Base-by-base conservation (phyloP, 192 early-diverging fungal genomes). In the Coemansia asiatica region DNA sequence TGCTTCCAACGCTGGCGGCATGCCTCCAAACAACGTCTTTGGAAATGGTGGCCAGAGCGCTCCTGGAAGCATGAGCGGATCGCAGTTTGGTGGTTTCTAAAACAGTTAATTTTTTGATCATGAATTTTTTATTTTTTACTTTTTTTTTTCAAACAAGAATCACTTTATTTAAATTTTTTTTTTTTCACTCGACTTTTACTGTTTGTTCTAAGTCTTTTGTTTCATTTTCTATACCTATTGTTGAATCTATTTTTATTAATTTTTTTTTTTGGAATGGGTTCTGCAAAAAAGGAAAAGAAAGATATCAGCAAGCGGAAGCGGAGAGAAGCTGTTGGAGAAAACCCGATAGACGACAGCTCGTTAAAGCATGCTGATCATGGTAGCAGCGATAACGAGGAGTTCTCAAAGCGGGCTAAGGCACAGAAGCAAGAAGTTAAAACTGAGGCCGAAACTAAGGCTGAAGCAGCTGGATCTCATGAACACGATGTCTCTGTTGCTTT, bases 11-110 rank as follows among this genome's bases (percentile, higher is more conserved):
- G 36, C 57, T 26, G 63, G 54, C 4, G 54, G 54, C 54, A 53
- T 53, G 50, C 22, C 63, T 23, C 69, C 61, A 33, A 33, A 33
- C 22, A 64, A 58, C 47, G 48, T 54, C 63, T 81, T 76, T 60
- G 38, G 61, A 8, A 67, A 65, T 2, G 66, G 63, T 35, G 48
- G n/a, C 7, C 35, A 5, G 50, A 66, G 56, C 55, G 65, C 13
- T 47, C 65, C 51, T 46, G 58, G 31, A 61, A 66, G 40, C 75
- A 72, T 53, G 59, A 80, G 50, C 62, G 65, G 61, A 15, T 67
- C 72, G 19, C 72, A 69, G 26, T 63, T 75, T 69, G 69, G 77
- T 59, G 73, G 78, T 6, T 70, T 72, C 55, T 72, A 58, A 64
- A 3, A 28, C n/a, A 40, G 22, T 56, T 49, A 44, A 25, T 44